Conservation (phyloP, 1,139 yeast species). For the Yarrowia galli region DNA sequence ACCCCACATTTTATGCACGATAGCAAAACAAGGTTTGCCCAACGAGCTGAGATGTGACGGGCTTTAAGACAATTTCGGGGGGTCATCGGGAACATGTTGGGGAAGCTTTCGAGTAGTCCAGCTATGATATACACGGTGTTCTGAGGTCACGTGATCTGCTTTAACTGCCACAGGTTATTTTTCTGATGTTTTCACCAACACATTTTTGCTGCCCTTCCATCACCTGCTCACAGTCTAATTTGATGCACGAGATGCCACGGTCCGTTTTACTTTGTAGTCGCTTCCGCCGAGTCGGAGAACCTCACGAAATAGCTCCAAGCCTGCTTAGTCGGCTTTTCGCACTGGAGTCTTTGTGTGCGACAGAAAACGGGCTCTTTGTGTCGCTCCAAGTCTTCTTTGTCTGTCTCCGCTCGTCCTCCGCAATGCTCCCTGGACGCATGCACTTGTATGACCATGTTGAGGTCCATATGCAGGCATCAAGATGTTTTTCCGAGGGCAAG, state of each 20-base stretch:
- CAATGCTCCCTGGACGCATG: constrained; percentile 4
- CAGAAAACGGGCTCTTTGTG: not conserved
- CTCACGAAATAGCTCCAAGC: constrained; percentile 10
- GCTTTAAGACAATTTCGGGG: constrained; percentile 8
- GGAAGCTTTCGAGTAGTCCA: no score
- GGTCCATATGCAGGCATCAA: constrained; percentile 32
- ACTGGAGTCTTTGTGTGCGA: not conserved
- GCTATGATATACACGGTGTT: no score
- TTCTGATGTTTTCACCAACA: not conserved
- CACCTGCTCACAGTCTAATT: not conserved
- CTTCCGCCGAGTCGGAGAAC: constrained; percentile 1
- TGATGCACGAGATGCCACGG: not conserved
- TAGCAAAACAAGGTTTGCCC: constrained; percentile 4
- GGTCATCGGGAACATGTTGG: not conserved
- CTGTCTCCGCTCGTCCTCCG: constrained; percentile 18
- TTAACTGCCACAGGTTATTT: no score
- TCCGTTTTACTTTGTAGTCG: not conserved
- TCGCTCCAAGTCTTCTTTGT: not conserved
- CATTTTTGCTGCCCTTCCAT: not conserved
- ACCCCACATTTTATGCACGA: constrained; percentile 34
- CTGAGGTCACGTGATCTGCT: not conserved
- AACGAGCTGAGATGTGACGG: not conserved
- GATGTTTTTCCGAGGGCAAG: constrained; percentile 22
- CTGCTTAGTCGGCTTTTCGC: constrained; percentile 18
- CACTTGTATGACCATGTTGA: not conserved